These are phyloP conservation scores for Alternaria longipes DNA, from an alignment of 2,329 filamentous ascomycete species.

Conservation along the genomic window DNA sequence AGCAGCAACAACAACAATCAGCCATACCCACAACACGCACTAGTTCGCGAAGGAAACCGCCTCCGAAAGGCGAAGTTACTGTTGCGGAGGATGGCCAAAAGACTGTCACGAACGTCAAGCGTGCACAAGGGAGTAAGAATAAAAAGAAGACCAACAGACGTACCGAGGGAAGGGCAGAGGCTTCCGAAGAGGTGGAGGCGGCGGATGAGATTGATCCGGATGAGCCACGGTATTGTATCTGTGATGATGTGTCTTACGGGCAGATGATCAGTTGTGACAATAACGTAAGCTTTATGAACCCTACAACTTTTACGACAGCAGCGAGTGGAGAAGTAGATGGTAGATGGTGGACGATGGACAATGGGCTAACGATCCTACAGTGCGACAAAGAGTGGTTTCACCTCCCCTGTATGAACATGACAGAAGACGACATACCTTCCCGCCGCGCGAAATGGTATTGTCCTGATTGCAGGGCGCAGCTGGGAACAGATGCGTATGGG, in stretches of 20 bases:
- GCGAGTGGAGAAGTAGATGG: background rate
- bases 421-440: slow-evolving; percentile 67
- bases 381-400: slow-evolving; percentile 90
- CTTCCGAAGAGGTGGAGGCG: slow-evolving; percentile 31
- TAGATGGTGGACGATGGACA: too few species aligned
- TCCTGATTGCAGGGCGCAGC: slow-evolving; percentile 67
- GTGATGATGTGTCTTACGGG: slow-evolving; percentile 81
- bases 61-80: slow-evolving; percentile 76
- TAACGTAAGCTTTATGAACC: slow-evolving; percentile 58
- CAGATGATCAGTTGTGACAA: slow-evolving; percentile 88
- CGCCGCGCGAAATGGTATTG: slow-evolving; percentile 86
- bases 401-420: slow-evolving; percentile 76
- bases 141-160: slow-evolving; percentile 60
- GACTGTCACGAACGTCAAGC: slow-evolving; percentile 74
- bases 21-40: slow-evolving; percentile 53
- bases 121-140: slow-evolving; percentile 60
- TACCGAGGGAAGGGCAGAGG: slow-evolving; percentile 18
- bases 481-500: slow-evolving; percentile 45
- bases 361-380: slow-evolving; percentile 45
- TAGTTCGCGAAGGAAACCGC: slow-evolving; percentile 70
- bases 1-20: slow-evolving; percentile 11
- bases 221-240: slow-evolving; percentile 80
- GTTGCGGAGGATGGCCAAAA: slow-evolving; percentile 67
- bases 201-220: slow-evolving; percentile 71
- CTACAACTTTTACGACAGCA: background rate